Evolutionary conservation across 73 alveolate species (phyloP).

Genomic region (Paramecium tetraurelia): DNA sequence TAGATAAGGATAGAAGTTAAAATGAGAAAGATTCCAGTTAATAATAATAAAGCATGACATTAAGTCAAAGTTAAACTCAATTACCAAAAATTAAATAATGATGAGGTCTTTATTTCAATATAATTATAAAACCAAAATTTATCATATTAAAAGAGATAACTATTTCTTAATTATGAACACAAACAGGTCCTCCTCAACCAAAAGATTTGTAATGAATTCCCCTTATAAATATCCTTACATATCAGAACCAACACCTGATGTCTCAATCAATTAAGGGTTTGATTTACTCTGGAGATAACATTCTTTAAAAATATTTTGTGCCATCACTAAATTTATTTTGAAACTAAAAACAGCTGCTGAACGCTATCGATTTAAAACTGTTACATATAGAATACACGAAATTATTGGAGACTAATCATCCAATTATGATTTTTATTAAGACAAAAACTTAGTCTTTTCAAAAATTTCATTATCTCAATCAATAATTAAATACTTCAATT

Average conservation of each 20-base stretch:
- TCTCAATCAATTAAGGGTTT: background rate
- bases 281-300: background rate
- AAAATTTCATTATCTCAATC: background rate
- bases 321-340: background rate
- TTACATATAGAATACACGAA: background rate
- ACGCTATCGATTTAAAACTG: background rate
- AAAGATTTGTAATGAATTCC: background rate
- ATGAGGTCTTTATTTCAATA: background rate
- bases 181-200: background rate
- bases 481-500: background rate
- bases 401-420: background rate
- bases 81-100: conserved; percentile 18
- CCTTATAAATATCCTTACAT: background rate
- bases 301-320: conserved; percentile 9
- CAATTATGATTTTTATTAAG: background rate
- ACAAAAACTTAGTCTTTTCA: background rate
- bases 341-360: conserved; percentile 7
- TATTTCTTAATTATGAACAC: background rate
- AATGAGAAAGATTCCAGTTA: background rate
- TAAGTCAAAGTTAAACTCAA: conserved; percentile 14
- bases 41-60: background rate
- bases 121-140: background rate
- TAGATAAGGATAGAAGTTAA: conserved; percentile 19
- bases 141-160: background rate
- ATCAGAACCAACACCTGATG: background rate